Percentiles rank a stretch among this genome's conserved stretches.
These are phyloP conservation scores for Aspergillus terreus DNA, from an alignment of 2,329 filamentous ascomycete species.

Conservation along the genomic window DNA sequence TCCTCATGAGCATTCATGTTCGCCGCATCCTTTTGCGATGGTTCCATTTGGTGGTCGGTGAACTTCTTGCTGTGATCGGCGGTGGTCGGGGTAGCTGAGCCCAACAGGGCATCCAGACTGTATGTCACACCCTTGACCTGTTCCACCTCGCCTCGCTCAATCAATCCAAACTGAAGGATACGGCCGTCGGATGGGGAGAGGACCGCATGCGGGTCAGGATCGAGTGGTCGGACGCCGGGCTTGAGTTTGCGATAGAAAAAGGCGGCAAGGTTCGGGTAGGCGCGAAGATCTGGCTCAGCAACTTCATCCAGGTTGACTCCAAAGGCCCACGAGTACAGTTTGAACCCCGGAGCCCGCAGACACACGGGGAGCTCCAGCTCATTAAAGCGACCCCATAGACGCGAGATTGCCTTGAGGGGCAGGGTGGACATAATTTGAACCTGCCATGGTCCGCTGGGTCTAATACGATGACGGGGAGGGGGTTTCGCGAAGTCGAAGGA, in stretches of 20 bases:
- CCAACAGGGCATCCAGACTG: conserved; percentile 86
- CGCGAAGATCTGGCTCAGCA: conserved; percentile 79
- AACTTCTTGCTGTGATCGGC: conserved; percentile 37
- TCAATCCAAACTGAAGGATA: conserved; percentile 85
- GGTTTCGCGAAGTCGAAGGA: conserved; percentile 34
- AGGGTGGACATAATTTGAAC: conserved; percentile 92
- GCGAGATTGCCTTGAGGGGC: conserved; percentile 83
- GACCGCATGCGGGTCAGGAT: conserved; percentile 73
- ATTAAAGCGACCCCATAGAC: conserved; percentile 88
- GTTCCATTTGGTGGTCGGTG: conserved; percentile 29
- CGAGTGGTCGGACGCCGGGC: conserved; percentile 78
- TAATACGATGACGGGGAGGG: conserved; percentile 59
- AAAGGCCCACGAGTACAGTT: conserved; percentile 84
- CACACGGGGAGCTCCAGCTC: conserved; percentile 85
- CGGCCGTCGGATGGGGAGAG: conserved; percentile 87
- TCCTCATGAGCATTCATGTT: conserved; percentile 79
- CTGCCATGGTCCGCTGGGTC: conserved; percentile 85
- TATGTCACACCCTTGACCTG: conserved; percentile 99
- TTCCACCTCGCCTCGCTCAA: conserved; percentile 91
- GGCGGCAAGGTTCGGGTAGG: conserved; percentile 86
- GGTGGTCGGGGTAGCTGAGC: conserved; percentile 51
- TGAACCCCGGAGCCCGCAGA: conserved; percentile 83
- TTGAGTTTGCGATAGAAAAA: conserved; percentile 98
- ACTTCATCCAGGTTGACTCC: conserved; percentile 89
- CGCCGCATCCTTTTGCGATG: conserved; percentile 50